Percentiles rank a stretch among this genome's conserved stretches.
Evolutionary conservation across 176 grass and related monocot genomes (phyloP).

Genomic region (Thinopyrum elongatum): DNA sequence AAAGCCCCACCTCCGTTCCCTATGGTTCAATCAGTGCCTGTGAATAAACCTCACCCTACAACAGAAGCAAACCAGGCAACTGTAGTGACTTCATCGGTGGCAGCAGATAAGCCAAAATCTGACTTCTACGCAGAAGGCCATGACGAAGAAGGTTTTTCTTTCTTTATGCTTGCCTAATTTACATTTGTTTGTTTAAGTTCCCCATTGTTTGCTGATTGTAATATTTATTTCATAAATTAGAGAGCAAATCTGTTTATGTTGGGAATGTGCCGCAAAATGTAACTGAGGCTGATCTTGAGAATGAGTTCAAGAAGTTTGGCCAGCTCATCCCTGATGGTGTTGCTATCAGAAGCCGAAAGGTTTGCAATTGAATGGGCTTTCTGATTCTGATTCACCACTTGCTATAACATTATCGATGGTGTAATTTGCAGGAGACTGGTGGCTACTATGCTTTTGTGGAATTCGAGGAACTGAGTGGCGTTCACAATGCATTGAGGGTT

Average conservation of each 20-base stretch:
- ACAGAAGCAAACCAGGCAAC: constrained; percentile 42
- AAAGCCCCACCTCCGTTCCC: constrained; percentile 43
- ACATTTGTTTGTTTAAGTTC: constrained; percentile 17
- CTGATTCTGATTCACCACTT: not conserved
- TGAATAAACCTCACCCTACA: constrained; percentile 40
- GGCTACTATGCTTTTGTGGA: constrained; percentile 86
- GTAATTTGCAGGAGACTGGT: constrained; percentile 69
- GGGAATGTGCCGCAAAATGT: constrained; percentile 66
- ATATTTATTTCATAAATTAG: constrained; percentile 35
- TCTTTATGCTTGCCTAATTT: not conserved
- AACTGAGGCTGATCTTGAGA: constrained; percentile 65
- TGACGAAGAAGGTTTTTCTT: constrained; percentile 79
- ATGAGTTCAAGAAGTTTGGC: constrained; percentile 82
- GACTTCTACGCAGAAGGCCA: constrained; percentile 59
- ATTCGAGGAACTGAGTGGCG: constrained; percentile 73
- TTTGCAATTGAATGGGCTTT: constrained; percentile 22
- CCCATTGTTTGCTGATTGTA: constrained; percentile 1
- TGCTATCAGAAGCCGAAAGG: constrained; percentile 94
- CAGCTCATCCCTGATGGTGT: constrained; percentile 77
- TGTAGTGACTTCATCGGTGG: constrained; percentile 28
- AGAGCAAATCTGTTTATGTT: constrained; percentile 87
- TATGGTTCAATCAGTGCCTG: constrained; percentile 33
- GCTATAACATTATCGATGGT: not conserved
- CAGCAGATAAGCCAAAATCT: constrained; percentile 49
- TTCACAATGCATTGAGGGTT: constrained; percentile 67